A percentile compares a stretch with the other conserved stretches of the same genome.
phyloP scores from a whole-genome alignment of 2,329 filamentous ascomycete genomes.

The Coleophoma cylindrospora region DNA sequence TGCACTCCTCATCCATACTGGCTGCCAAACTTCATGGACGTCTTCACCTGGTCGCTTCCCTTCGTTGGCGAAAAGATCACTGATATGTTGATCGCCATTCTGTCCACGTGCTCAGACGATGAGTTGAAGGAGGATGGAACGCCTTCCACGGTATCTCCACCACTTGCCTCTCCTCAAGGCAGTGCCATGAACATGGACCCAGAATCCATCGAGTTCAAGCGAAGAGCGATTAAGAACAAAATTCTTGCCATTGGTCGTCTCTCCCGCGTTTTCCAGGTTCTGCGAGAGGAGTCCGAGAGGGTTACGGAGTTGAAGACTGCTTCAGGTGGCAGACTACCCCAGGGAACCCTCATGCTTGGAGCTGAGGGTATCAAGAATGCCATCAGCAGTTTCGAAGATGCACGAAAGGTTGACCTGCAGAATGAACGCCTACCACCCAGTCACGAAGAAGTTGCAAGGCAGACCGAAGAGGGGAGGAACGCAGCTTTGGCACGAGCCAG shows the following conservation, averaged over 20 bases:
- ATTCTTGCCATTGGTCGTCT: constrained; percentile 95
- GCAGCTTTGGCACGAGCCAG: constrained; percentile 82
- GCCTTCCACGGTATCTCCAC: constrained; percentile 53
- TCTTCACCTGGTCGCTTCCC: constrained; percentile 99
- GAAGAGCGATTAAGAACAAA: constrained; percentile 98
- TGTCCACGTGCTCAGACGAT: constrained; percentile 99
- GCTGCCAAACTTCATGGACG: constrained; percentile 99
- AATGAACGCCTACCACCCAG: constrained; percentile 92
- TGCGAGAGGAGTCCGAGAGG: constrained; percentile 94
- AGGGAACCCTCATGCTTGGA: constrained; percentile 94
- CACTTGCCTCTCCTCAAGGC: constrained; percentile 65
- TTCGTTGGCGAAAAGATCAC: constrained; percentile 99
- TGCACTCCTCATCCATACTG: constrained; percentile 99
- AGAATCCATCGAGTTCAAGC: constrained; percentile 88
- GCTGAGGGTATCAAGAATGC: constrained; percentile 98
- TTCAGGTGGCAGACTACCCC: constrained; percentile 84
- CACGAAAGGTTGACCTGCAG: constrained; percentile 91
- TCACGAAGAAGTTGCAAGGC: constrained; percentile 84
- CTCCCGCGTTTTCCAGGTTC: constrained; percentile 95
- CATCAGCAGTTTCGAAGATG: constrained; percentile 95
- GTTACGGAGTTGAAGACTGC: constrained; percentile 98
- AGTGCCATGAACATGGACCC: constrained; percentile 53
- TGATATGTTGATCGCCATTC: constrained; percentile 97
- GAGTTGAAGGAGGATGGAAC: constrained; percentile 88
- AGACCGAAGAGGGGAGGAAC: constrained; percentile 74